Evolutionary conservation across 1,284 basidiomycete genomes (phyloP).

Genomic region (Puccinia horiana): DNA sequence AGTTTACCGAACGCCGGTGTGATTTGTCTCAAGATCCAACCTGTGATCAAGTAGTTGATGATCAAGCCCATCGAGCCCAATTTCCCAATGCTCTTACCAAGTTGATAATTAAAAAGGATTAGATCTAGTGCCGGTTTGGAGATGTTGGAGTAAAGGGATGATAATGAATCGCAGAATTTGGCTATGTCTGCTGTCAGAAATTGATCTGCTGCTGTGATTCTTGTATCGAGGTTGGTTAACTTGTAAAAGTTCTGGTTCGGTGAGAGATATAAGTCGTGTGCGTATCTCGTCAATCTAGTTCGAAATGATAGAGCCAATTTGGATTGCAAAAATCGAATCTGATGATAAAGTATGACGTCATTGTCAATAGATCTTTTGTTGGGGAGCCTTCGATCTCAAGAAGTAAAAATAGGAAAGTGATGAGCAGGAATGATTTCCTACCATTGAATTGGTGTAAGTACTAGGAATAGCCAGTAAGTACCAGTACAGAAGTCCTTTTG

Average conservation of each 20-base stretch:
- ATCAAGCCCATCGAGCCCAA: constrained; percentile 74
- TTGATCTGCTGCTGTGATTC: constrained; percentile 57
- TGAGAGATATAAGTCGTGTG: constrained; percentile 89
- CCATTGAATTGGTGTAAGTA: constrained; percentile 95
- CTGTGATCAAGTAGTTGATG: constrained; percentile 81
- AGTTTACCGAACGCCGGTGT: constrained; percentile 92
- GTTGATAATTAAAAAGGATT: constrained; percentile 87
- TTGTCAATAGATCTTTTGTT: too few relatives aligned
- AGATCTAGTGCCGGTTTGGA: constrained; percentile 90
- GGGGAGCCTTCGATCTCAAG: too few relatives aligned
- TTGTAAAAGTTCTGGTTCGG: constrained; percentile 65
- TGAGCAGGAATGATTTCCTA: constrained; percentile 56
- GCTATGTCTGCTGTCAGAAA: constrained; percentile 87
- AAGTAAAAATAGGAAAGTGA: background rate
- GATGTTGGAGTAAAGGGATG: constrained; percentile 75
- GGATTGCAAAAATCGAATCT: constrained; percentile 89
- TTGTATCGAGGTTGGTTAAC: constrained; percentile 59
- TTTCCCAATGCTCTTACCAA: constrained; percentile 79
- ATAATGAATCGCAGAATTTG: constrained; percentile 81
- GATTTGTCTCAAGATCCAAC: constrained; percentile 74
- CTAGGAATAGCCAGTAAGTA: constrained; percentile 86
- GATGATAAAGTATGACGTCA: background rate
- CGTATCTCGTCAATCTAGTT: constrained; percentile 84
- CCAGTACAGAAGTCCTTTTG: constrained; percentile 82
- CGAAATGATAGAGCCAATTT: constrained; percentile 81